phyloP scores from a whole-genome alignment of 345 rosid species.

The Viola odorata region DNA sequence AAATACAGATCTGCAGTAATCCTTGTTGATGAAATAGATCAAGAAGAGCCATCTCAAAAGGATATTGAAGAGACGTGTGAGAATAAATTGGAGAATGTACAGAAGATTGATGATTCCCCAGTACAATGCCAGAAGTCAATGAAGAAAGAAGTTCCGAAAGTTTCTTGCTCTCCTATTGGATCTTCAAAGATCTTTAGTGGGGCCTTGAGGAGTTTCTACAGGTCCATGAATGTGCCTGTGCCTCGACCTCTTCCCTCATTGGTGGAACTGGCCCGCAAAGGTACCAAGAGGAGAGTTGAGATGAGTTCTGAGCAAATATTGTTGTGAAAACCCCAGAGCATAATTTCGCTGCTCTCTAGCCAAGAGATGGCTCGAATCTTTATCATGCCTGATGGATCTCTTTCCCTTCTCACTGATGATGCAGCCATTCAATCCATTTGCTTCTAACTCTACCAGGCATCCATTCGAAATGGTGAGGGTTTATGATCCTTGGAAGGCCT shows the following conservation, averaged over 20 bases:
- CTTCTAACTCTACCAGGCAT: too few species aligned
- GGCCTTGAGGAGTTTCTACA: constrained; percentile 49
- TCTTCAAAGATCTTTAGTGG: constrained; percentile 40
- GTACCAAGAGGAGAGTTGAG: constrained; percentile 31
- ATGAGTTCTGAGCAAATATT: not conserved
- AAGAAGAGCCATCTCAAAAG: constrained; percentile 11
- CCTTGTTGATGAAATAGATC: constrained; percentile 12
- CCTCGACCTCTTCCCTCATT: constrained; percentile 81
- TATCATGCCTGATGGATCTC: not conserved
- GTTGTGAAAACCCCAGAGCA: too few species aligned
- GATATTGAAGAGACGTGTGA: constrained; percentile 5
- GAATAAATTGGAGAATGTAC: constrained; percentile 2
- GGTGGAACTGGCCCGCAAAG: constrained; percentile 52
- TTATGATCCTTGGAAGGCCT: too few species aligned
- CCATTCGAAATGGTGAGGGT: too few species aligned
- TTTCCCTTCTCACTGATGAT: not conserved
- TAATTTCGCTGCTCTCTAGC: not conserved
- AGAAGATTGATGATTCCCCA: not conserved
- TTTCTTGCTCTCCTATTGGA: constrained; percentile 22
- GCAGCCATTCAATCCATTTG: not conserved
- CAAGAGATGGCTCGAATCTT: not conserved
- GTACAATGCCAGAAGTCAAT: constrained; percentile 4
- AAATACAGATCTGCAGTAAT: constrained; percentile 9
- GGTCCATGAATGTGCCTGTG: constrained; percentile 69
- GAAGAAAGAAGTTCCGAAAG: constrained; percentile 14